These are phyloP conservation scores for Solanum bulbocastanum DNA, from an alignment of 257 asterid species.

Conservation along the genomic window DNA sequence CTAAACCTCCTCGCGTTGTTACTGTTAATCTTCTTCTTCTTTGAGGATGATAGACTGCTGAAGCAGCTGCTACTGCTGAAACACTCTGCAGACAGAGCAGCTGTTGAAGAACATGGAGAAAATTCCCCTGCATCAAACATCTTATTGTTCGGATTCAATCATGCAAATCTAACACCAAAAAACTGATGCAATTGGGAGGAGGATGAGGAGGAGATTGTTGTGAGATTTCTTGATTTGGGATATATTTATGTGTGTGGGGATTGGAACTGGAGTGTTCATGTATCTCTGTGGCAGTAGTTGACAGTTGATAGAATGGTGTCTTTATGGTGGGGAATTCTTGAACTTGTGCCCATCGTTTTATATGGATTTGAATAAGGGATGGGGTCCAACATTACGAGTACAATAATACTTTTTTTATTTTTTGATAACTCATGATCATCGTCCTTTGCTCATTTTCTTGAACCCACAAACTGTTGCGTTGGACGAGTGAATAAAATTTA, in stretches of 20 bases:
- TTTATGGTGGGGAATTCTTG: neutral
- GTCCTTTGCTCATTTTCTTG: neutral
- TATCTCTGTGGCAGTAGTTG: neutral
- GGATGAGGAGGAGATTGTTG: too few species aligned
- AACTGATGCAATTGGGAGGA: neutral
- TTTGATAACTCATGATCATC: neutral
- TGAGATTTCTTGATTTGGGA: neutral
- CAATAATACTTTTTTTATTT: neutral
- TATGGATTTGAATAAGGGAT: neutral
- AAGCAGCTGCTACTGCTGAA: neutral
- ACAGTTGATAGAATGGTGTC: neutral
- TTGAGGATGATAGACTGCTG: neutral
- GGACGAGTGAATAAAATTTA: too few species aligned
- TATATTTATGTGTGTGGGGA: neutral
- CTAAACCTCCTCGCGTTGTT: conserved; percentile 34
- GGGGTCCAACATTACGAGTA: neutral
- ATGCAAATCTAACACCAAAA: neutral
- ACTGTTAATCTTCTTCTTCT: conserved; percentile 5
- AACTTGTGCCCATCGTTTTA: neutral
- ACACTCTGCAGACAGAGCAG: conserved; percentile 6
- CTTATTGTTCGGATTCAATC: neutral
- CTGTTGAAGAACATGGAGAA: conserved; percentile 7
- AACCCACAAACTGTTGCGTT: too few species aligned
- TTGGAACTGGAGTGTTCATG: neutral
- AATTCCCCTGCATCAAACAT: conserved; percentile 16